These are phyloP conservation scores for Phyllosticta citrichinensis DNA, from an alignment of 2,329 filamentous ascomycete genomes.

Conservation along the genomic window DNA sequence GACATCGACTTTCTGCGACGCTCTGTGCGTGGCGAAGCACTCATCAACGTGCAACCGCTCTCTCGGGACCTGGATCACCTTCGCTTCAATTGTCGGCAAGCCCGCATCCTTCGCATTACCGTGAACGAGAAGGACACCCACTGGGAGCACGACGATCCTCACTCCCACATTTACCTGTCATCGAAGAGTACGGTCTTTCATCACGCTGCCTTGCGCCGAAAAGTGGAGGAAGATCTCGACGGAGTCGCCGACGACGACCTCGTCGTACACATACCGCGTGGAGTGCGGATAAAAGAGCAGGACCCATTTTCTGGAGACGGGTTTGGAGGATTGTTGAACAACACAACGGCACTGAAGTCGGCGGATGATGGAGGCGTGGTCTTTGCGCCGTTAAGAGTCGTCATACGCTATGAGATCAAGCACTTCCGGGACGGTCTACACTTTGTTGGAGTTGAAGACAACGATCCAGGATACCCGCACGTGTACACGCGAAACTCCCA, in stretches of 20 bases:
- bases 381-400: constrained; percentile 52
- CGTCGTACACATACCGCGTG: constrained; percentile 48
- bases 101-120: constrained; percentile 44
- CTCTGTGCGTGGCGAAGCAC: constrained; percentile 65
- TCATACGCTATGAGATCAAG: constrained; percentile 68
- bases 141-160: constrained; percentile 51
- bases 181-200: constrained; percentile 55
- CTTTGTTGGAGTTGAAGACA: constrained; percentile 75
- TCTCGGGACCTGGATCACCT: constrained; percentile 45
- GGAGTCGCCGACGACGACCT: constrained; percentile 48
- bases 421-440: constrained; percentile 78
- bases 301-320: constrained; percentile 36
- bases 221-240: constrained; percentile 47
- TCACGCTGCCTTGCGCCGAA: constrained; percentile 65
- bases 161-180: constrained; percentile 54
- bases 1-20: constrained; percentile 77
- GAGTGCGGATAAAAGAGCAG: constrained; percentile 51
- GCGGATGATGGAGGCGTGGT: constrained; percentile 20
- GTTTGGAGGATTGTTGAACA: background rate
- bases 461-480: constrained; percentile 78
- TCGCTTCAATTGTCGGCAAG: constrained; percentile 53
- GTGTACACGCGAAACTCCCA: constrained; percentile 77
- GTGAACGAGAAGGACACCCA: constrained; percentile 29
- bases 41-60: constrained; percentile 66
- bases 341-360: constrained; percentile 12